Evolutionary conservation across 1,139 yeast species (phyloP).

Genomic region (Suhomyces coccinellae): DNA sequence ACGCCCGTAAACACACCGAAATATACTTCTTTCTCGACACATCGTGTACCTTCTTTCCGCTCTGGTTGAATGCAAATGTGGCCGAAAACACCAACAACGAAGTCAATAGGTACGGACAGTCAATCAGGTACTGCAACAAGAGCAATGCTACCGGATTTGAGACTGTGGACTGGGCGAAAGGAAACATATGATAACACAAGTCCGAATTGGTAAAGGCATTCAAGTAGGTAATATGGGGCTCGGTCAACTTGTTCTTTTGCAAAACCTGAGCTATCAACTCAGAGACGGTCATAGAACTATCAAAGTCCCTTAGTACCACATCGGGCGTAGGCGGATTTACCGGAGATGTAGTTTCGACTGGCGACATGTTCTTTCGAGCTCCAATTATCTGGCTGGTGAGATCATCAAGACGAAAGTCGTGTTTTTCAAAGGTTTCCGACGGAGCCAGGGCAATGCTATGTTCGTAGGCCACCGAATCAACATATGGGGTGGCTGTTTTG

Average conservation of each 20-base stretch:
- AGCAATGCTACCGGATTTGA: conserved; percentile 37
- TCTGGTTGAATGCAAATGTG: conserved; percentile 37
- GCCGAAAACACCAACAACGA: conserved; percentile 41
- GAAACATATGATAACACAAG: conserved; percentile 35
- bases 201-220: conserved; percentile 30
- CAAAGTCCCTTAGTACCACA: conserved; percentile 8
- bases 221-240: conserved; percentile 36
- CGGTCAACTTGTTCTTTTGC: conserved; percentile 24
- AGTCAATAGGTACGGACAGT: conserved; percentile 38
- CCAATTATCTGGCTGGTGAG: conserved; percentile 10
- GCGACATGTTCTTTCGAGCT: conserved; percentile 1
- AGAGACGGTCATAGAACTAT: conserved; percentile 17
- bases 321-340: conserved; percentile 2
- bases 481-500: background rate
- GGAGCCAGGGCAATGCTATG: conserved; percentile 7
- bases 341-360: conserved; percentile 7
- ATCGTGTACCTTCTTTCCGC: conserved; percentile 33
- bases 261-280: conserved; percentile 29
- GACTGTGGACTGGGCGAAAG: conserved; percentile 40
- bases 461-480: conserved; percentile 1
- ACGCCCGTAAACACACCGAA: conserved; percentile 31
- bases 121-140: conserved; percentile 34
- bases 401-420: conserved; percentile 12
- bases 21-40: conserved; percentile 33
- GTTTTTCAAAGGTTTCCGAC: conserved; percentile 11